Conservation (phyloP, 495 filamentous ascomycete species). For the Aspergillus sclerotioniger region DNA sequence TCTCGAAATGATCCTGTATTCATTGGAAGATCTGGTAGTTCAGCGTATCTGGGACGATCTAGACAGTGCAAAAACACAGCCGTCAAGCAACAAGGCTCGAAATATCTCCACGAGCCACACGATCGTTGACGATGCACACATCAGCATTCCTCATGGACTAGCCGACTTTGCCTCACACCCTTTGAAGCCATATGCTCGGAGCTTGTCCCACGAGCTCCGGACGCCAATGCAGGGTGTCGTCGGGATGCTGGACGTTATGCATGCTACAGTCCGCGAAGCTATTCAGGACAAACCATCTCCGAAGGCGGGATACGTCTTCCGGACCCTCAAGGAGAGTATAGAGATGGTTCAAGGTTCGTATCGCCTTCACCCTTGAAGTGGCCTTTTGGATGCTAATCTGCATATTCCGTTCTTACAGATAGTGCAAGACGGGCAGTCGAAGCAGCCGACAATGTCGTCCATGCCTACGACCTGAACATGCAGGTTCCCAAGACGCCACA, state of each 20-base stretch:
- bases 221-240: conserved; percentile 87
- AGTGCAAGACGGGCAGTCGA: conserved; percentile 76
- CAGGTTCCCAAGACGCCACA: conserved; percentile 64
- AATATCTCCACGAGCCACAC: conserved; percentile 16
- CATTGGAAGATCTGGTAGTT: conserved; percentile 71
- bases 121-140: conserved; percentile 38
- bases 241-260: conserved; percentile 84
- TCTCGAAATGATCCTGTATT: conserved; percentile 70
- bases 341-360: conserved; percentile 63
- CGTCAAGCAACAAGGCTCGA: conserved; percentile 17
- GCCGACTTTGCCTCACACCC: conserved; percentile 55
- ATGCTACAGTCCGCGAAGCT: conserved; percentile 72
- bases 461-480: conserved; percentile 87
- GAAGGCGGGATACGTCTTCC: conserved; percentile 54
- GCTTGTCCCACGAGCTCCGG: conserved; percentile 74
- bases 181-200: conserved; percentile 74
- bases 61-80: conserved; percentile 32
- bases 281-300: conserved; percentile 54
- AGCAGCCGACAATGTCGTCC: conserved; percentile 80
- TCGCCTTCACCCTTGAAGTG: not conserved
- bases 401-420: conserved; percentile 38
- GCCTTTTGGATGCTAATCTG: not conserved
- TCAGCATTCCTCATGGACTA: conserved; percentile 20
- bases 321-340: conserved; percentile 67
- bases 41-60: conserved; percentile 55